Conservation (phyloP, 2,329 filamentous ascomycete species). For the Aspergillus sp. region DNA sequence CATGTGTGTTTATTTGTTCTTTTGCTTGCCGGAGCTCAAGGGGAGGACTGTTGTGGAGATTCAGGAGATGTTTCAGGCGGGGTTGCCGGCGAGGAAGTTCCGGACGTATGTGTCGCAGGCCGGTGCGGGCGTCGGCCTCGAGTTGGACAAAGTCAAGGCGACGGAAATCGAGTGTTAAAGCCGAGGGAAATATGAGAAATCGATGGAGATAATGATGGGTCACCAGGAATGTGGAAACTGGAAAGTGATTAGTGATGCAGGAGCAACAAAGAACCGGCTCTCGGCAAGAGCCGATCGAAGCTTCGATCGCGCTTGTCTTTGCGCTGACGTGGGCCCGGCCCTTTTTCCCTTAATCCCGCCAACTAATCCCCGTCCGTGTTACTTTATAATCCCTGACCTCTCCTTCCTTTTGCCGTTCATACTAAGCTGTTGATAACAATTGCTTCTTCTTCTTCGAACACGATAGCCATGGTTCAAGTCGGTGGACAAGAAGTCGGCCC, state of each 20-base stretch:
- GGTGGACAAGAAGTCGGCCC: conserved; percentile 1
- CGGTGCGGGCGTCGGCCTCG: no score
- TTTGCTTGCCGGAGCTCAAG: not conserved
- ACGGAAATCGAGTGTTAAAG: no score
- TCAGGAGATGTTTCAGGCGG: not conserved
- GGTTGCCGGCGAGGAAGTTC: no score
- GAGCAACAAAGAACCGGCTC: not conserved
- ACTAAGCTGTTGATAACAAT: no score
- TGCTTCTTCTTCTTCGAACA: not conserved
- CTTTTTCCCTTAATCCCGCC: not conserved
- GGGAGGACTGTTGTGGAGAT: not conserved
- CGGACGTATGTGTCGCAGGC: no score
- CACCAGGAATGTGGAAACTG: no score
- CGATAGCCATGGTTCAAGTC: not conserved
- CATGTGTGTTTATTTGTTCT: not conserved
- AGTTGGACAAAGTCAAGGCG: no score
- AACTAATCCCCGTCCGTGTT: not conserved
- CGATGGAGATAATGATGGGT: not conserved
- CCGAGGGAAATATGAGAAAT: no score
- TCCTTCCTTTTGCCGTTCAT: no score
- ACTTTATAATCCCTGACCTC: not conserved
- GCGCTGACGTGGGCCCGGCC: no score
- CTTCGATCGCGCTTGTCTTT: no score
- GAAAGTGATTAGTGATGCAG: not conserved
- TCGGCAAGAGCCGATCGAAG: not conserved